A percentile compares a stretch with the other conserved stretches of the same genome.
Conservation (phyloP, 176 grass and related monocot genomes). For the Ampelocalamus luodianensis region DNA sequence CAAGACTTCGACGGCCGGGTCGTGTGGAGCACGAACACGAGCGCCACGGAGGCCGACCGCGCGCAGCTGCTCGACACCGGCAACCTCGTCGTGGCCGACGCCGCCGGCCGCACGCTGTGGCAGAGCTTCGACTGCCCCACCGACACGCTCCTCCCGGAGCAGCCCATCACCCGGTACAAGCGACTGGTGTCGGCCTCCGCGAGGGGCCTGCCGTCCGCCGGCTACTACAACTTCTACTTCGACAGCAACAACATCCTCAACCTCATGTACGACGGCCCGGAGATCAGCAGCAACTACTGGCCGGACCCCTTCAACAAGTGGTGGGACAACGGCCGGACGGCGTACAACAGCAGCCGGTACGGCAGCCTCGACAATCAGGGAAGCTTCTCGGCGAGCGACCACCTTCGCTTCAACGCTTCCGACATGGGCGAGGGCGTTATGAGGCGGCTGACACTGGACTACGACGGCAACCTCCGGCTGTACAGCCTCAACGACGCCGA, state of each 20-base stretch:
- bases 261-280: conserved; percentile 65
- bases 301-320: conserved; percentile 47
- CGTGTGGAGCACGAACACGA: conserved; percentile 61
- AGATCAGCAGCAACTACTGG: conserved; percentile 80
- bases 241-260: conserved; percentile 71
- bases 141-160: conserved; percentile 61
- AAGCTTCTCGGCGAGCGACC: conserved; percentile 58
- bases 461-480: conserved; percentile 75
- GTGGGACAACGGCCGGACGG: conserved; percentile 66
- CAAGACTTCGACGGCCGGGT: conserved; percentile 56
- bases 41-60: conserved; percentile 30
- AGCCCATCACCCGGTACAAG: conserved; percentile 63
- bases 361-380: conserved; percentile 52
- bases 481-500: conserved; percentile 56
- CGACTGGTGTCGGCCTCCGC: conserved; percentile 55
- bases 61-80: conserved; percentile 54
- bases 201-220: conserved; percentile 49
- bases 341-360: conserved; percentile 55
- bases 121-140: conserved; percentile 84
- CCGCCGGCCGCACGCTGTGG: conserved; percentile 40
- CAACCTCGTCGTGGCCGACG: conserved; percentile 63
- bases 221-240: conserved; percentile 65
- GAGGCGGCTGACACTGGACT: conserved; percentile 73
- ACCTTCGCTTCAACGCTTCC: conserved; percentile 53
- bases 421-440: conserved; percentile 50